Evolutionary conservation across 2,329 filamentous ascomycete genomes (phyloP).

Genomic region (Alternaria alternata): DNA sequence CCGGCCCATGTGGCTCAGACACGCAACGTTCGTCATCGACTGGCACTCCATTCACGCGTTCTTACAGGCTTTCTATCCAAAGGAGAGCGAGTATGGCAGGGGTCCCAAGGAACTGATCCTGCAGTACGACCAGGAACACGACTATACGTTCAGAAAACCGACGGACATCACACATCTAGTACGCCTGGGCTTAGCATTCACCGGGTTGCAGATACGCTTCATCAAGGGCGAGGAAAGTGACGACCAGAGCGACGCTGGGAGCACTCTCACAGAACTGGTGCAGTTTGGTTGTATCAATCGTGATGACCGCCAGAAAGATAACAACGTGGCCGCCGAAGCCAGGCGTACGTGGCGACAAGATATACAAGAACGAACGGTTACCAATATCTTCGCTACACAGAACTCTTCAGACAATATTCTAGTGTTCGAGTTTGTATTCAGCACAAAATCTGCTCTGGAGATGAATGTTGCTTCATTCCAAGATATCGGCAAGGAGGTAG

Average conservation of each 20-base stretch:
- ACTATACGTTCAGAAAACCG: background rate
- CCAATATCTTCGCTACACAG: background rate
- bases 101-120: background rate
- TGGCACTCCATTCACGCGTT: background rate
- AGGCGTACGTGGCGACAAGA: background rate
- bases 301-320: background rate
- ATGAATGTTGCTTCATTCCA: accelerated
- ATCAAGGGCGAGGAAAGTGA: background rate
- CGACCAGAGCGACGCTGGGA: background rate
- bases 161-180: background rate
- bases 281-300: background rate
- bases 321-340: background rate
- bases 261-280: background rate
- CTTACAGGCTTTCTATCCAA: background rate
- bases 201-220: background rate
- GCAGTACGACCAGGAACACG: background rate
- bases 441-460: background rate
- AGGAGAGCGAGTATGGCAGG: background rate
- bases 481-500: background rate
- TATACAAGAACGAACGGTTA: background rate
- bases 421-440: background rate
- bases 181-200: background rate
- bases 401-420: background rate
- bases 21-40: background rate
- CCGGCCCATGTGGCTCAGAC: background rate